Evolutionary conservation across 139 green algal species (phyloP), one percentile per base, ranked within the genome.

Genomic region (Haematococcus sp.): DNA sequence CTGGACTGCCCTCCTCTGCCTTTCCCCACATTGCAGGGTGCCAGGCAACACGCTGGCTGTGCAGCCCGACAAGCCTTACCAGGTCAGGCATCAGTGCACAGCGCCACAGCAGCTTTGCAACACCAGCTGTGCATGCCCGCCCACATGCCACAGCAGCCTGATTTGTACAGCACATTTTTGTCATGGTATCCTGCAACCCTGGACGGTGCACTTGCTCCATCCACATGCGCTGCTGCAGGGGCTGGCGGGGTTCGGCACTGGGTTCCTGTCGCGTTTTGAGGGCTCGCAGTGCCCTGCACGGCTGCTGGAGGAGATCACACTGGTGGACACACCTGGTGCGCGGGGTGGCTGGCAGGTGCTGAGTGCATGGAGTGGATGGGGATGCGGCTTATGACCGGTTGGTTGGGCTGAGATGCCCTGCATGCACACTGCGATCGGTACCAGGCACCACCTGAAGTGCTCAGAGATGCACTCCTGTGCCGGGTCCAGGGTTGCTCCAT

Each of bases 11-110:
- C n/a, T n/a, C n/a, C n/a, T n/a, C n/a, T n/a, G n/a, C n/a, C n/a
- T n/a, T n/a, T n/a, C n/a, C n/a, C n/a, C n/a, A n/a, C n/a, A n/a
- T n/a, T n/a, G 73, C 30, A 76, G 86, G 34, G 94, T 93, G 1
- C 95, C 95, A 0, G 95, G 95, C 70, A 98, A 99, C 88, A 98
- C 95, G 0, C 84, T 99, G 70, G 93, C 92, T 22, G 95, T 99
- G 76, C 91, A 97, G 77, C 84, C 91, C 0, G 91, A 97, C 82
- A 95, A 94, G 74, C 95, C 95, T 0, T 96, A 90, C 78, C 88
- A 92, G 81, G 85, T 83, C 22, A 31, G 77, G 22, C 44, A 32
- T 7, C 54, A 27, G n/a, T 7, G 54, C 9, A 71, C 35, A 32
- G 64, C 25, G 56, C 34, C 19, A 55, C 34, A 43, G 35, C 15